Evolutionary conservation across 441 rosid genomes (phyloP), one percentile per base, ranked within the genome.

Genomic region (Geranium incanum): DNA sequence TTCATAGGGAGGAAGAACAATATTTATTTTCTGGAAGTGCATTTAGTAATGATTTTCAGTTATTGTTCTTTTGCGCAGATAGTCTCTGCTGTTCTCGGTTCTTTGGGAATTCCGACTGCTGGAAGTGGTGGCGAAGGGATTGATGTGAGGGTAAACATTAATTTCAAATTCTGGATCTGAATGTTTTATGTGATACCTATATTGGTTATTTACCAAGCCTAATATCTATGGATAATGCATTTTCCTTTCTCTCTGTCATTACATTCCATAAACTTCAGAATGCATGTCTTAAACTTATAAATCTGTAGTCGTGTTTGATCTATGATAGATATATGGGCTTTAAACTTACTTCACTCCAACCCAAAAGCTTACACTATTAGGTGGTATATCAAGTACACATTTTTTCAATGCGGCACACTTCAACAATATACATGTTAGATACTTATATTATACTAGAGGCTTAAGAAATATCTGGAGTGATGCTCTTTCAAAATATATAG

Each of bases 11-110:
- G 70, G 67, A 65, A 70, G 71, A 55, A 67, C 70, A 59, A 37
- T 39, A 64, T 64, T 66, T 70, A 50, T 37, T 19, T 68, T 68
- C 11, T 68, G 70, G 13, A 13, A 68, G 50, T 65, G 63, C 73
- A 41, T 28, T 67, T 71, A 37, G 33, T 39, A 33, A 21, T 72
- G 45, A 36, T 76, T 62, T 12, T 65, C 19, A 38, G 52, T 38
- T 36, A 11, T 65, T 36, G 69, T 68, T 36, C 69, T 74, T 70
- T 60, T 74, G 75, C 33, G 66, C 87, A 89, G 95, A 85, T 89
- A 66, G 88, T 88, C 57, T 85, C 93, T 64, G 89, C 95, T 48
- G 84, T 89, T 74, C 91, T 89, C 36, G 92, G 93, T 70, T 88
- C 93, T 57, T 82, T 89, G 48, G 93, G 92, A 79, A 67, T 85